Base-by-base conservation (phyloP, 768 basidiomycete species). In the Lentinula sp. region DNA sequence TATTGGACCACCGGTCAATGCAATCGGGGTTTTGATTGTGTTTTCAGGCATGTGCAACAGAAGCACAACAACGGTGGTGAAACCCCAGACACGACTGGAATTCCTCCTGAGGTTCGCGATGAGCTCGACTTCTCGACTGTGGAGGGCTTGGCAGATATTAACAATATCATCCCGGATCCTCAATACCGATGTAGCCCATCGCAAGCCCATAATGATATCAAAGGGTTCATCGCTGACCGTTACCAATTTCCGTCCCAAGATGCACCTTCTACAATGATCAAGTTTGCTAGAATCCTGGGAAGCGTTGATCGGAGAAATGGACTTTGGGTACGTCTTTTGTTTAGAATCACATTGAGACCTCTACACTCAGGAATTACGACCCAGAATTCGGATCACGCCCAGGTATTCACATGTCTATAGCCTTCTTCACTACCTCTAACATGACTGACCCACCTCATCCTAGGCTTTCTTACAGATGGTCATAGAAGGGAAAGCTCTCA, bases 401-500 rank as follows among this genome's bases (percentile, higher is more conserved):
- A 57, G 42, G 55, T 57, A 20, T 81, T 79, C 5, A 39, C 83
- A 84, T 71, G 82, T 84, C 62, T 63, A 72, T 39, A 13, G 37
- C 37, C 37, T 39, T 39, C 37, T 39, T 39, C 9, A 39, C 7
- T 39, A 8, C 13, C 37, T 39, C 37, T 39, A 39, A 39, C 13
- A 39, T 46, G 48, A 9, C 58, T 61, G n/a, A 60, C 59, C 28
- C 60, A 66, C 18, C 50, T 18, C 28, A 57, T 48, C 51, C 0
- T 59, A 82, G 76, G 72, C 79, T 6, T 66, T 84, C 20, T 69
- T 81, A 4, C 66, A 71, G 15, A 67, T 68, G 0, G 66, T 82
- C 32, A 71, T 77, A 10, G 60, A 82, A 84, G 77, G 76, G 57
- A 82, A 83, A 42, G 82, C 81, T 9, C 67, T 85, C 36, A 71